Conservation (phyloP, 345 rosid genomes). For the Pugionium dolabratum region DNA sequence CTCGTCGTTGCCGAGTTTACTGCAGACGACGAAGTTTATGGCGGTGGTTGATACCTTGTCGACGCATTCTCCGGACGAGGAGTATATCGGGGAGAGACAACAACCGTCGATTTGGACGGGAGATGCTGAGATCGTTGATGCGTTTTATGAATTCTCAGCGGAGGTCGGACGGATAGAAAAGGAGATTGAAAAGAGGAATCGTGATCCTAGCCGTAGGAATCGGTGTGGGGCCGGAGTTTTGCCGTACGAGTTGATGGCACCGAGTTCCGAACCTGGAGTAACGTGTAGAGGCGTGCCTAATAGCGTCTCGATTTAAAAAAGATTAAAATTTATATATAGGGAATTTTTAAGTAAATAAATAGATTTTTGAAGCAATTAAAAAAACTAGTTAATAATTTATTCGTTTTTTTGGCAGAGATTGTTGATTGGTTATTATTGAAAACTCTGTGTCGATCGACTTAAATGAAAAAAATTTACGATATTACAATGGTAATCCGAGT, state of each 20-base stretch:
- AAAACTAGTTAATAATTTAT: background rate
- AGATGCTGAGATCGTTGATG: conserved; percentile 71
- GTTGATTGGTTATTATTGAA: too few relatives aligned
- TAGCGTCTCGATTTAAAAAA: conserved; percentile 73
- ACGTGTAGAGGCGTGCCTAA: conserved; percentile 97
- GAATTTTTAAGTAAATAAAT: background rate
- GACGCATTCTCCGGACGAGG: conserved; percentile 97
- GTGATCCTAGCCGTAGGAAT: conserved; percentile 58
- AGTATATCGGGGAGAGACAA: conserved; percentile 88
- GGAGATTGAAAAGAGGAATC: conserved; percentile 81
- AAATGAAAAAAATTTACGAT: too few relatives aligned
- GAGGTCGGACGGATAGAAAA: conserved; percentile 74
- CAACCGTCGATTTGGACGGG: conserved; percentile 82
- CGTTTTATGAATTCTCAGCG: conserved; percentile 68
- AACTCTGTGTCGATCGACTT: too few relatives aligned
- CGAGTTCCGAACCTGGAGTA: conserved; percentile 91
- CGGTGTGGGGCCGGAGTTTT: conserved; percentile 96
- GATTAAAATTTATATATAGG: background rate
- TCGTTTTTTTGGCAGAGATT: background rate
- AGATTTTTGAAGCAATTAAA: conserved; percentile 4
- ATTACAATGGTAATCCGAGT: too few relatives aligned
- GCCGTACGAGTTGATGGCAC: conserved; percentile 86
- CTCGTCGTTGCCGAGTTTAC: conserved; percentile 72
- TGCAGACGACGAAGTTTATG: conserved; percentile 91
- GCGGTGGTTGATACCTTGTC: conserved; percentile 92